A percentile compares a stretch with the other conserved stretches of the same genome.
Conservation (phyloP, 2,329 filamentous ascomycete species). For the Chaetothyriales sp. region DNA sequence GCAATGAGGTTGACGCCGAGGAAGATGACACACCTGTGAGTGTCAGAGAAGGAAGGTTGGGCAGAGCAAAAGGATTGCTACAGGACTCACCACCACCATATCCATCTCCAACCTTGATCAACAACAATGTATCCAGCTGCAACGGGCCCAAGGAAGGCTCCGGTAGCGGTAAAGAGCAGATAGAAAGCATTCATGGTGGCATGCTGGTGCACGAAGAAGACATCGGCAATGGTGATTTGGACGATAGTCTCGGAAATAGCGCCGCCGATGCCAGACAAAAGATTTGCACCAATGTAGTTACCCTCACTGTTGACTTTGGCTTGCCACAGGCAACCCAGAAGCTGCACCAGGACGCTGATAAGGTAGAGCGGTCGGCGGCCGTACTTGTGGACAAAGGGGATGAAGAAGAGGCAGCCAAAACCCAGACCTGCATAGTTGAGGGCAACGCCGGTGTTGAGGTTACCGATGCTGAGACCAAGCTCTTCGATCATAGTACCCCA, state of each 20-base stretch:
- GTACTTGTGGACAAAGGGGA: constrained; percentile 31
- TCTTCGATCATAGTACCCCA: constrained; percentile 30
- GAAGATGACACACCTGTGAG: constrained; percentile 19
- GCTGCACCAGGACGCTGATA: constrained; percentile 24
- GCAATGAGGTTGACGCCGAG: constrained; percentile 21
- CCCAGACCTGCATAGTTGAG: constrained; percentile 28
- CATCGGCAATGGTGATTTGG: constrained; percentile 33
- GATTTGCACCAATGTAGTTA: constrained; percentile 28
- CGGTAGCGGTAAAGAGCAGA: constrained; percentile 28
- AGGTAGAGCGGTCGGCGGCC: constrained; percentile 31
- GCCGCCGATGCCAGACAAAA: constrained; percentile 29
- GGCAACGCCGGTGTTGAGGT: constrained; percentile 31
- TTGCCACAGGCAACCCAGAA: constrained; percentile 26
- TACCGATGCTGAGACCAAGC: constrained; percentile 25
- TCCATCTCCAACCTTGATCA: constrained; percentile 25
- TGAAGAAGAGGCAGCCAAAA: constrained; percentile 27
- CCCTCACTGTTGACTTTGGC: constrained; percentile 27
- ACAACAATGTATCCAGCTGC: constrained; percentile 24
- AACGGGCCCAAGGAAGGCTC: constrained; percentile 26
- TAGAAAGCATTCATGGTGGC: constrained; percentile 39
- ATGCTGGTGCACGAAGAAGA: constrained; percentile 40
- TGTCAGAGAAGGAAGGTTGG: background rate
- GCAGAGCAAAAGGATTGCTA: background rate
- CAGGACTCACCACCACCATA: constrained; percentile 20
- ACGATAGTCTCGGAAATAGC: constrained; percentile 29